Evolutionary conservation across 352 stramenopile genomes (phyloP).

Genomic region (Globisporangium canariense): DNA sequence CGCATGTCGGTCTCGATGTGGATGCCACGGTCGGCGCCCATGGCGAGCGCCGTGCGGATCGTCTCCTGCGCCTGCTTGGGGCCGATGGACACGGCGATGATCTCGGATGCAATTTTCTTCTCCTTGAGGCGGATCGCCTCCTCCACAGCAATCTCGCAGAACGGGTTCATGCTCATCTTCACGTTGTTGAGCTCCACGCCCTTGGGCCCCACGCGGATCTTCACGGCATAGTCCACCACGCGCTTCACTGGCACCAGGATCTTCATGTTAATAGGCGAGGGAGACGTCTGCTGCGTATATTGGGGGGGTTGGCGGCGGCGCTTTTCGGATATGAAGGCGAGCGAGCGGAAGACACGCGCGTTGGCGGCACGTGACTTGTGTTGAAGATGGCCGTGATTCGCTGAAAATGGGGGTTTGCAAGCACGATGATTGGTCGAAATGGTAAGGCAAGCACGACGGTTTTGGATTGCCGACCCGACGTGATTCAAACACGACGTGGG

Average conservation of each 20-base stretch:
- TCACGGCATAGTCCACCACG: conserved; percentile 97
- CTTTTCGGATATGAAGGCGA: not conserved
- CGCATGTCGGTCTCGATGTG: conserved; percentile 96
- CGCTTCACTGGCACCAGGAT: conserved; percentile 98
- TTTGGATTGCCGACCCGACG: conserved; percentile 8
- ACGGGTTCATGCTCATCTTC: conserved; percentile 99
- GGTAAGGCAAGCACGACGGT: not conserved
- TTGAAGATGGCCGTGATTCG: conserved; percentile 22
- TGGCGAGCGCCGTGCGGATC: conserved; percentile 92
- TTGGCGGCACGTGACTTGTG: conserved; percentile 15
- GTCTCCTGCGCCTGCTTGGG: conserved; percentile 97
- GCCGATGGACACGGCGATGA: conserved; percentile 97
- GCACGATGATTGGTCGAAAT: conserved; percentile 9
- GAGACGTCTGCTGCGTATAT: not conserved
- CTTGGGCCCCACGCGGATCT: conserved; percentile 94
- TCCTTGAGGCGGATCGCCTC: conserved; percentile 99
- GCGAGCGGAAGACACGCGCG: not conserved
- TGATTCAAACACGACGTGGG: not conserved
- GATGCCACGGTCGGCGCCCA: conserved; percentile 95
- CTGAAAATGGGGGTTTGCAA: conserved; percentile 7
- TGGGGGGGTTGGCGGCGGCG: not conserved
- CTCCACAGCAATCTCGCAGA: conserved; percentile 98
- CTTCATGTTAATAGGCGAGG: conserved; percentile 41
- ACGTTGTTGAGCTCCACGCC: conserved; percentile 98
- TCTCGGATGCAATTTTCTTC: conserved; percentile 93